Conservation (phyloP, 352 stramenopile species). For the Globisporangium yorkense region DNA sequence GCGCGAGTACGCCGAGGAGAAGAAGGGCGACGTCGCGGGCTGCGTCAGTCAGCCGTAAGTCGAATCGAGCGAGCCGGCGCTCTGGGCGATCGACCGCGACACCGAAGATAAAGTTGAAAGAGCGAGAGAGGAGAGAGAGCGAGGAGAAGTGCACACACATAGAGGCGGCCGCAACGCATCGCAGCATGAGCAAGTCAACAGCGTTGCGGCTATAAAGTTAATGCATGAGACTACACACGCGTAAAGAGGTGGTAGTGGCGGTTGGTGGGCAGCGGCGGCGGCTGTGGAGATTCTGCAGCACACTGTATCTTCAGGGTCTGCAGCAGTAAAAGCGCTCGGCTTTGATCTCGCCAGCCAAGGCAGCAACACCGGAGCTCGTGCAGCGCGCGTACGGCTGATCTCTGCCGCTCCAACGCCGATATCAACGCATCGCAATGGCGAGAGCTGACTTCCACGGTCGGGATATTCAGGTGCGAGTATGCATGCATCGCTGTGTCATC, state of each 20-base stretch:
- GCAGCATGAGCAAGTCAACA: background rate
- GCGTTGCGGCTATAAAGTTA: background rate
- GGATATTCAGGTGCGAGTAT: too few species aligned
- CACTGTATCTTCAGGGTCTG: background rate
- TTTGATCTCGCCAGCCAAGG: too few species aligned
- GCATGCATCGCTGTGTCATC: too few species aligned
- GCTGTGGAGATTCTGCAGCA: too few species aligned
- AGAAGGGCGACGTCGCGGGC: background rate
- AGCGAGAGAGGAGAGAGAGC: background rate
- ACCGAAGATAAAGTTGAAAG: background rate
- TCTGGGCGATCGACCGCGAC: background rate
- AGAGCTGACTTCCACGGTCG: too few species aligned
- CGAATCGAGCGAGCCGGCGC: background rate
- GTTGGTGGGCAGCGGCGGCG: too few species aligned
- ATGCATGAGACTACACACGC: background rate
- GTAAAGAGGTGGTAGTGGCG: background rate
- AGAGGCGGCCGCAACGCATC: background rate
- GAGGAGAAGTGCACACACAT: background rate
- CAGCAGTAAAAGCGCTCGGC: background rate
- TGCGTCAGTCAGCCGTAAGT: background rate
- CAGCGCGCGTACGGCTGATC: too few species aligned
- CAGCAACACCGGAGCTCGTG: background rate
- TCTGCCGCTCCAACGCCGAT: too few species aligned
- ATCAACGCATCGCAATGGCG: too few species aligned
- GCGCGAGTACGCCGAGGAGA: background rate